Evolutionary conservation across 2,329 filamentous ascomycete species (phyloP).

Genomic region (Hirsutella minnesotensis): DNA sequence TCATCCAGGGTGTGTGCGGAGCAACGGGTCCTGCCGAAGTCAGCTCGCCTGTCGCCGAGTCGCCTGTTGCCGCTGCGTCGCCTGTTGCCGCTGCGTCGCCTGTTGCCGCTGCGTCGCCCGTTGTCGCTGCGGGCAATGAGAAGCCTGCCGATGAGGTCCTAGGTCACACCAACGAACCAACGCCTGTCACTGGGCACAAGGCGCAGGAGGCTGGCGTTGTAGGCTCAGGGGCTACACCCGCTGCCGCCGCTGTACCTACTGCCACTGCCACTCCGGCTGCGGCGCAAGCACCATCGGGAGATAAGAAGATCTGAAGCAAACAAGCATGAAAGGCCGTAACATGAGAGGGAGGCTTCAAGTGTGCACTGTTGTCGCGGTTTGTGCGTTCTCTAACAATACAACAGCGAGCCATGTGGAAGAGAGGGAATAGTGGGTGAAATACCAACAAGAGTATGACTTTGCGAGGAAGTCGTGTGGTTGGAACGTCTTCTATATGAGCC

Average conservation of each 20-base stretch:
- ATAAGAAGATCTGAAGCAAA: not conserved
- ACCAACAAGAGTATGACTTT: no score
- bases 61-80: not conserved
- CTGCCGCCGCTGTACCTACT: not conserved
- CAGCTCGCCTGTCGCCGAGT: conserved; percentile 13
- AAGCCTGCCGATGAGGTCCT: conserved; percentile 8
- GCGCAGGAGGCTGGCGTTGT: conserved; percentile 32
- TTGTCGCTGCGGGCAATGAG: not conserved
- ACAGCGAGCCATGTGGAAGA: not conserved
- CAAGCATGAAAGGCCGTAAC: not conserved
- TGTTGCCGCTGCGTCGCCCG: not conserved
- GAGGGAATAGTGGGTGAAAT: no score
- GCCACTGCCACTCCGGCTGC: not conserved
- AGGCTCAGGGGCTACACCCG: conserved; percentile 10
- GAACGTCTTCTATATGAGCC: no score
- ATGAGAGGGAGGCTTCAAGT: not conserved
- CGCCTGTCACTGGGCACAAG: conserved; percentile 5
- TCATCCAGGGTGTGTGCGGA: conserved; percentile 53
- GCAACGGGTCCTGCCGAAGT: conserved; percentile 27
- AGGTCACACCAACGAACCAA: conserved; percentile 5
- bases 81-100: not conserved
- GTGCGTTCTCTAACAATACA: not conserved
- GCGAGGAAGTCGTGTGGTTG: no score
- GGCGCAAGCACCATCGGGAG: not conserved
- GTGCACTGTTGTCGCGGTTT: no score